phyloP scores from a whole-genome alignment of 202 grass and related monocot genomes.

The Saccharum hybrid region DNA sequence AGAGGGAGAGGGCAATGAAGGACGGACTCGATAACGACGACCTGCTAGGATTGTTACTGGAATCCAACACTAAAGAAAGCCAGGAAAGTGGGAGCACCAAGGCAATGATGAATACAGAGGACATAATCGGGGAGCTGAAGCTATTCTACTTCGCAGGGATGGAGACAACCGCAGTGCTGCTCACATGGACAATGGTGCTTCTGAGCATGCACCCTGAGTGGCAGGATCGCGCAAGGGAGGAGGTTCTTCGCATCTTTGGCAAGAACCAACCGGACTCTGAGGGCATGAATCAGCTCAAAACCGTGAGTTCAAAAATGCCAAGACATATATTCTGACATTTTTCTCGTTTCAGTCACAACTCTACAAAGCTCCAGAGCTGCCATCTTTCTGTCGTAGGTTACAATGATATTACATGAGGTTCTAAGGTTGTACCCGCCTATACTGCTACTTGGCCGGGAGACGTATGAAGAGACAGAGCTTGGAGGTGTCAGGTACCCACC shows the following conservation, averaged over 20 bases:
- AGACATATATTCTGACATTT: neutral
- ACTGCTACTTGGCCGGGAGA: constrained; percentile 26
- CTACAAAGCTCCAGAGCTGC: neutral
- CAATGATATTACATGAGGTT: constrained; percentile 77
- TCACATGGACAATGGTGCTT: constrained; percentile 74
- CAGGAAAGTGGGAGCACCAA: constrained; percentile 46
- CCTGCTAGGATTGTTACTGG: constrained; percentile 64
- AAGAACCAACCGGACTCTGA: constrained; percentile 51
- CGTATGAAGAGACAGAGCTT: constrained; percentile 52
- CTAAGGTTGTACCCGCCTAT: constrained; percentile 69
- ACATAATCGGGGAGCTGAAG: constrained; percentile 73
- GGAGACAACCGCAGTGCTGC: constrained; percentile 69
- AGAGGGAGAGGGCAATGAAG: constrained; percentile 53
- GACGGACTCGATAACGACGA: constrained; percentile 43
- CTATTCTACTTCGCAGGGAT: constrained; percentile 82
- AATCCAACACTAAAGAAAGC: constrained; percentile 52
- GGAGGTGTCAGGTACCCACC: constrained; percentile 58
- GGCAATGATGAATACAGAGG: constrained; percentile 59
- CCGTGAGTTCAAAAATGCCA: constrained; percentile 26
- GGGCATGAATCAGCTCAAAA: constrained; percentile 62
- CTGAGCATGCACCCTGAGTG: constrained; percentile 73
- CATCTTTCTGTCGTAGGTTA: constrained; percentile 44
- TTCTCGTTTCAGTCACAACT: neutral
- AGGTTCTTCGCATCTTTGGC: constrained; percentile 60
- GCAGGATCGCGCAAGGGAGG: constrained; percentile 64